phyloP scores from a whole-genome alignment of 257 asterid genomes.

The Jasminum sambac region DNA sequence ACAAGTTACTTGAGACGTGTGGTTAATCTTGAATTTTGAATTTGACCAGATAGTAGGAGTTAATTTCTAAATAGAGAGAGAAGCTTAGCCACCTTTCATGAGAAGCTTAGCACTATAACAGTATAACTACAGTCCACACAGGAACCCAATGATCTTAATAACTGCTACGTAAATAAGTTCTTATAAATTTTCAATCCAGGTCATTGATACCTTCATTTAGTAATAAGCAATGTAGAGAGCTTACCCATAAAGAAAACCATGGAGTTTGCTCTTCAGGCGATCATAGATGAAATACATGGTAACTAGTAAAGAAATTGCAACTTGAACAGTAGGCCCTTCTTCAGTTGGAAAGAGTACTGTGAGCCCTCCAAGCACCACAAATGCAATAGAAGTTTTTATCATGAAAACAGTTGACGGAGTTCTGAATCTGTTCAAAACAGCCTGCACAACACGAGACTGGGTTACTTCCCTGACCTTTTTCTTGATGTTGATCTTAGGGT shows the following conservation, averaged over 20 bases:
- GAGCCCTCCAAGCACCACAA: conserved; percentile 70
- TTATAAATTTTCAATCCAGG: neutral
- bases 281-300: conserved; percentile 73
- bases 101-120: no score
- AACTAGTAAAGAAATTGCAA: conserved; percentile 67
- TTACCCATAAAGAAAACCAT: conserved; percentile 87
- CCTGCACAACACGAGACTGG: conserved; percentile 78
- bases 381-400: conserved; percentile 74
- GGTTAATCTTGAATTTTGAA: no score
- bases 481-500: conserved; percentile 84
- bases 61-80: no score
- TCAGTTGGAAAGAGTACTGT: conserved; percentile 93
- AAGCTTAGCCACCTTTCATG: no score
- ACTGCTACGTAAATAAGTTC: neutral
- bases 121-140: neutral
- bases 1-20: no score
- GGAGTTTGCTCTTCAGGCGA: conserved; percentile 74
- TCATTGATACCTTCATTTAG: conserved; percentile 3
- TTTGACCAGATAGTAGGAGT: no score
- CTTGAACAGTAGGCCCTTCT: conserved; percentile 99
- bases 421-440: conserved; percentile 78
- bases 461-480: conserved; percentile 84
- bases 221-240: conserved; percentile 22
- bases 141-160: neutral
- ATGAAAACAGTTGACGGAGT: conserved; percentile 68